Percentiles rank a stretch among this genome's conserved stretches.
These are phyloP conservation scores for Aquilaria sinensis DNA, from an alignment of 345 rosid genomes.

Conservation along the genomic window DNA sequence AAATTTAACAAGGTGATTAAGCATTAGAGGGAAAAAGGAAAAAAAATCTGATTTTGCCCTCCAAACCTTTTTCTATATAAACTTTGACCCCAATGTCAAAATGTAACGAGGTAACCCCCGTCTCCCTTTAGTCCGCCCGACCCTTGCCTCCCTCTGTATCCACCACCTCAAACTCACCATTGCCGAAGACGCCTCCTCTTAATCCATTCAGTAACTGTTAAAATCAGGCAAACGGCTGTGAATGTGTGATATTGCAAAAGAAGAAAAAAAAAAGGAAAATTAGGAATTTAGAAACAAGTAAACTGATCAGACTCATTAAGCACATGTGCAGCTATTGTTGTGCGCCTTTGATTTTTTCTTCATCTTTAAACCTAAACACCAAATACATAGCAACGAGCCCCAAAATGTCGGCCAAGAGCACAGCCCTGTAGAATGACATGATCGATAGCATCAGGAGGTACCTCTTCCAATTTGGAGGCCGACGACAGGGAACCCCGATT, in stretches of 20 bases:
- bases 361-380: constrained; percentile 40
- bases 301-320: constrained; percentile 17
- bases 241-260: background rate
- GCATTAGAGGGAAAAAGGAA: too few relatives aligned
- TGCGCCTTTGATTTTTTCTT: constrained; percentile 13
- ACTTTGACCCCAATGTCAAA: too few relatives aligned
- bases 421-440: constrained; percentile 90
- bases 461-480: too few relatives aligned
- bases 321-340: constrained; percentile 62
- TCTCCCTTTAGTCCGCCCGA: too few relatives aligned
- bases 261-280: background rate
- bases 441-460: constrained; percentile 53
- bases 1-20: too few relatives aligned
- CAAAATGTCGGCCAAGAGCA: constrained; percentile 55
- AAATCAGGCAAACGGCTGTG: background rate
- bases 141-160: too few relatives aligned
- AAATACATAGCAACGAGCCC: constrained; percentile 62
- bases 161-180: too few relatives aligned
- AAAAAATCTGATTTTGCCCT: too few relatives aligned
- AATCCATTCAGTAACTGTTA: background rate
- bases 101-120: too few relatives aligned
- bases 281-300: background rate
- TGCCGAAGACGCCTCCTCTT: too few relatives aligned
- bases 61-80: too few relatives aligned
- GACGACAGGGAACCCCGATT: too few relatives aligned